Conservation (phyloP, 2,329 filamentous ascomycete species). For the Leptodontidium sp. region DNA sequence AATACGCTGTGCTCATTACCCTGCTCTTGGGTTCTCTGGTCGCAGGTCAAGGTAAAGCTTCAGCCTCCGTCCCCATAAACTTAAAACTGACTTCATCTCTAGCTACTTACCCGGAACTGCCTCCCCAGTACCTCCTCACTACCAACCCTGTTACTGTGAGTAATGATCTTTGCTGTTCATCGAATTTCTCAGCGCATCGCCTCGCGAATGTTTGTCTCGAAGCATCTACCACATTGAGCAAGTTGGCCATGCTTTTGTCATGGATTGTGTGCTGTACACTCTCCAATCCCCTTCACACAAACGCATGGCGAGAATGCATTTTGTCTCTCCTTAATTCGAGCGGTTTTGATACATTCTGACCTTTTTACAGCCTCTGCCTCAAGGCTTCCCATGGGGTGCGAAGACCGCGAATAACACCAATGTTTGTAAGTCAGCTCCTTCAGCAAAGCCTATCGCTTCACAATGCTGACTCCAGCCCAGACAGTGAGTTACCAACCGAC, state of each 20-base stretch:
- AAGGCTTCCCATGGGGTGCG: constrained; percentile 14
- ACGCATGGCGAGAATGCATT: neutral
- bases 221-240: neutral
- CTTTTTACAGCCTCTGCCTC: neutral
- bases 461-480: neutral
- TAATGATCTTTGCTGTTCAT: neutral
- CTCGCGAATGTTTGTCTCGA: neutral
- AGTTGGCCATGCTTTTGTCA: neutral
- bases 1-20: neutral
- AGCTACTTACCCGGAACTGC: constrained; percentile 15
- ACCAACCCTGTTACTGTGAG: constrained; percentile 11
- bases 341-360: neutral
- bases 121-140: constrained; percentile 11
- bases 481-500: neutral
- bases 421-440: neutral
- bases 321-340: neutral
- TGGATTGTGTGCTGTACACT: neutral
- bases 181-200: too few species aligned
- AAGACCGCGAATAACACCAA: constrained; percentile 14
- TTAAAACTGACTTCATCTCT: constrained; percentile 11
- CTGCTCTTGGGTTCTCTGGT: constrained; percentile 8
- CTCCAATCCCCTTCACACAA: neutral
- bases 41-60: constrained; percentile 9
- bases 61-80: neutral
- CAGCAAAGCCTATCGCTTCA: neutral